Evolutionary conservation across 345 rosid genomes (phyloP).

Genomic region (Eucalyptus pauciflora): DNA sequence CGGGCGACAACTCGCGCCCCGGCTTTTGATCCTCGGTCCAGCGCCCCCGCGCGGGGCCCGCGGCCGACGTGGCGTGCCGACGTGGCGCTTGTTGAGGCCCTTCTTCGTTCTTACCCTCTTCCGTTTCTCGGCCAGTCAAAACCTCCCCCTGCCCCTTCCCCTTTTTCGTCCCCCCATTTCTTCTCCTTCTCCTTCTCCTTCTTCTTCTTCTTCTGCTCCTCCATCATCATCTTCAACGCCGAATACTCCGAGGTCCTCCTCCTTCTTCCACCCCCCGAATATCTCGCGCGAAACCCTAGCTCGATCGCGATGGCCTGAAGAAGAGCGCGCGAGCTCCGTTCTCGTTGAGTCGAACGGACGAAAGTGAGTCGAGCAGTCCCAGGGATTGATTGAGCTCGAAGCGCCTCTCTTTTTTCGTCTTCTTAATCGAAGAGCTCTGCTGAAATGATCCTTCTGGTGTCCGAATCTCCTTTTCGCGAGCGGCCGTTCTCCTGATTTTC

Average conservation of each 20-base stretch:
- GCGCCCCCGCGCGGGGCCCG: not conserved
- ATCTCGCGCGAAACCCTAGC: not conserved
- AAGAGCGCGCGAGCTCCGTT: not conserved
- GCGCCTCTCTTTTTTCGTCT: not conserved
- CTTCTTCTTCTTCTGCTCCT: not conserved
- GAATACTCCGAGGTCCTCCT: not conserved
- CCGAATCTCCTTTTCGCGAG: not conserved
- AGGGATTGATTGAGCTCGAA: not conserved
- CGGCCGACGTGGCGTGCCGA: not conserved
- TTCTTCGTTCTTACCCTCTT: not conserved
- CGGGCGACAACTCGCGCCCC: not conserved
- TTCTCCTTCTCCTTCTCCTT: not conserved
- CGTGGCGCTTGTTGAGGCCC: not conserved
- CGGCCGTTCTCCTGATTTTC: not conserved
- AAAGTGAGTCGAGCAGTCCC: not conserved
- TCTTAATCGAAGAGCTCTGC: not conserved
- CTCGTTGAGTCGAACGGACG: not conserved
- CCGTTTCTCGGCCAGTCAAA: conserved; percentile 13
- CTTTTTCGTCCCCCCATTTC: not conserved
- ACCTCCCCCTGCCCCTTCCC: not conserved
- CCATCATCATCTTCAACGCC: not conserved
- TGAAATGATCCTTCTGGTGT: not conserved
- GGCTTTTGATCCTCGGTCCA: conserved; percentile 17
- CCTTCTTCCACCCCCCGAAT: accelerated
- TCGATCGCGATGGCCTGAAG: not conserved